Evolutionary conservation across 202 grass and related monocot species (phyloP), one percentile per base, ranked within the genome.

Genomic region (Alloteropsis angusta): DNA sequence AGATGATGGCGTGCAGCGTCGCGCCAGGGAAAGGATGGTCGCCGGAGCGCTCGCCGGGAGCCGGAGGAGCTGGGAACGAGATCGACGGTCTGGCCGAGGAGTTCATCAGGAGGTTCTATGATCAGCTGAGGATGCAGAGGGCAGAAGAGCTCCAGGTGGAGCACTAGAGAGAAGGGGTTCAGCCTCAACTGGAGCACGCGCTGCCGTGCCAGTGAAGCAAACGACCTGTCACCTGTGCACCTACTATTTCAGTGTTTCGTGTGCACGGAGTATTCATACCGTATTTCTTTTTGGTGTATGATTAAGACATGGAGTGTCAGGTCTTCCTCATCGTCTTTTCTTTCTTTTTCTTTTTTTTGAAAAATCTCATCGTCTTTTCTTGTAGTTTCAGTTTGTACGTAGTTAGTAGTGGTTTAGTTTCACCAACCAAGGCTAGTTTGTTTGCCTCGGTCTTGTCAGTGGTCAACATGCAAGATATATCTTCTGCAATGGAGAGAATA

Each of bases 41-140:
- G 5, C 71, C 48, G 7, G 45, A 61, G 46, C 8, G 45, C 1
- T 43, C 68, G 2, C 30, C 59, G 18, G 71, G 5, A 15, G 23
- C 10, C 23, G 37, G 23, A 32, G 37, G 23, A 32, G 34, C 2
- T 1, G 58, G 5, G 22, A 47, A 71, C 38, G 67, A 79, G 67
- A 73, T 85, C 39, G 68, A 85, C 30, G 72, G 62, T 60, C 50
- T 74, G 39, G 91, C 87, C 38, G 85, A 93, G 78, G 85, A 85
- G 50, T 93, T 93, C 79, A 89, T 89, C 37, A 74, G n/a, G 18
- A 63, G 74, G 68, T 89, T 89, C 63, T 69, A 62, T 54, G 64
- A 78, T 52, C 78, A 89, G 66, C 83, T 86, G 60, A 80, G 77
- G 68, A 48, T 34, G 74, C 65, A 71, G 46, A 41, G 35, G 5